A percentile compares a stretch with the other conserved stretches of the same genome.
These are phyloP conservation scores for Lipomyces yamadae DNA, from an alignment of 805 yeast genomes.

Conservation along the genomic window DNA sequence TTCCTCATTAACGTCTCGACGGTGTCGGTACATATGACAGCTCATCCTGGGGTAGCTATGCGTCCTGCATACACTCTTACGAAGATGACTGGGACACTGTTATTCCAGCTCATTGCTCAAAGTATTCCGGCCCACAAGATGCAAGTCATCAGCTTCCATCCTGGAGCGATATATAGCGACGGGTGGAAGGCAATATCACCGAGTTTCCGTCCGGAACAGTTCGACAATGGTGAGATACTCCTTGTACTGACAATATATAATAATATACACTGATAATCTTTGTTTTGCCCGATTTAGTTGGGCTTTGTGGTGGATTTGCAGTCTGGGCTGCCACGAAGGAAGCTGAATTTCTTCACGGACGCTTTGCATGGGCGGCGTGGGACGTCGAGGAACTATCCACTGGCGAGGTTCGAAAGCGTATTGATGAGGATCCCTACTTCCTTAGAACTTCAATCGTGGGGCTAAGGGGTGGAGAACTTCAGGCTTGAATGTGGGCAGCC, in stretches of 20 bases:
- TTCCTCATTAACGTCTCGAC: constrained; percentile 7
- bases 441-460: constrained; percentile 6
- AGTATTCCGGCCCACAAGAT: neutral
- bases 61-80: constrained; percentile 7
- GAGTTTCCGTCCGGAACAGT: neutral
- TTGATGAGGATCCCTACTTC: constrained; percentile 6
- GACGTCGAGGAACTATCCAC: constrained; percentile 9
- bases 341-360: constrained; percentile 5
- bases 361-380: constrained; percentile 3
- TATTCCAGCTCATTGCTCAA: constrained; percentile 8
- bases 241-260: neutral
- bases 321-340: constrained; percentile 9
- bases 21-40: neutral
- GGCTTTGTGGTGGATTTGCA: constrained; percentile 4
- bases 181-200: neutral
- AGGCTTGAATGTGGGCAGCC: neutral
- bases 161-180: neutral
- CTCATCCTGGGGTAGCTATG: constrained; percentile 6
- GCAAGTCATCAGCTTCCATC: constrained; percentile 7
- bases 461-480: constrained; percentile 4
- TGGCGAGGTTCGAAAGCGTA: constrained; percentile 10
- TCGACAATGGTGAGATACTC: constrained; percentile 11
- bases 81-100: constrained; percentile 10
- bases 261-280: constrained; percentile 5
- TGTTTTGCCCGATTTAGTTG: neutral